A percentile compares a stretch with the other conserved stretches of the same genome.
Conservation (phyloP, 108 stramenopile genomes). For the Mediolabrus comicus region DNA sequence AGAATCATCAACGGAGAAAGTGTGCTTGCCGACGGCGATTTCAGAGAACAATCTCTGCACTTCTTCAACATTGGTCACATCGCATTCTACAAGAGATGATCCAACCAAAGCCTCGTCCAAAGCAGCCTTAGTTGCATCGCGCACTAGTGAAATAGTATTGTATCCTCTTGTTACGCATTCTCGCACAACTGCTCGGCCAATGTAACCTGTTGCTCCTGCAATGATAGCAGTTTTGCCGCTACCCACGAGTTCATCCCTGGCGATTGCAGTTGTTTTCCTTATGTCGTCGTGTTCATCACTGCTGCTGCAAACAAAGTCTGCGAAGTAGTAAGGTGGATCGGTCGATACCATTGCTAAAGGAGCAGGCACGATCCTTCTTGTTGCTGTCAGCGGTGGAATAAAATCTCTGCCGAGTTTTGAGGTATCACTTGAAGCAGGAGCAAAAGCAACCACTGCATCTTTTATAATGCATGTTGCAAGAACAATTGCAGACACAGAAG, state of each 20-base stretch:
- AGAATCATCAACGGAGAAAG: not conserved
- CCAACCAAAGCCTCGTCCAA: slow-evolving; percentile 21
- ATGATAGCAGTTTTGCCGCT: slow-evolving; percentile 46
- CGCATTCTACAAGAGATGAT: slow-evolving; percentile 25
- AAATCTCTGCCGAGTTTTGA: not conserved
- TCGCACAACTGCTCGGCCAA: slow-evolving; percentile 55
- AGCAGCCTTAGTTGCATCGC: slow-evolving; percentile 20
- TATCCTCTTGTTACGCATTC: slow-evolving; percentile 57
- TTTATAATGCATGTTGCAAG: not conserved
- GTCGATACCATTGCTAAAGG: not conserved
- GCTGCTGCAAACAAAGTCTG: not conserved
- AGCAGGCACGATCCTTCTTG: not conserved
- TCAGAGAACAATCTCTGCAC: slow-evolving; percentile 21
- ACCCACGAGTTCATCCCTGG: not conserved
- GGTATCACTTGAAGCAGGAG: not conserved
- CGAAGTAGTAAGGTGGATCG: not conserved
- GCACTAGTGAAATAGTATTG: slow-evolving; percentile 51
- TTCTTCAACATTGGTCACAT: slow-evolving; percentile 25
- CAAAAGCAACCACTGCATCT: not conserved
- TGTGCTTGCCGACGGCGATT: slow-evolving; percentile 18
- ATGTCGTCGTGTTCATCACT: not conserved
- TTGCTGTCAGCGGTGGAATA: not conserved
- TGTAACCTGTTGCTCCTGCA: slow-evolving; percentile 63
- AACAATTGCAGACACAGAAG: not conserved
- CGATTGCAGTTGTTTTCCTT: no score